Conservation (phyloP, 805 yeast species). For the Candida nanaspora region DNA sequence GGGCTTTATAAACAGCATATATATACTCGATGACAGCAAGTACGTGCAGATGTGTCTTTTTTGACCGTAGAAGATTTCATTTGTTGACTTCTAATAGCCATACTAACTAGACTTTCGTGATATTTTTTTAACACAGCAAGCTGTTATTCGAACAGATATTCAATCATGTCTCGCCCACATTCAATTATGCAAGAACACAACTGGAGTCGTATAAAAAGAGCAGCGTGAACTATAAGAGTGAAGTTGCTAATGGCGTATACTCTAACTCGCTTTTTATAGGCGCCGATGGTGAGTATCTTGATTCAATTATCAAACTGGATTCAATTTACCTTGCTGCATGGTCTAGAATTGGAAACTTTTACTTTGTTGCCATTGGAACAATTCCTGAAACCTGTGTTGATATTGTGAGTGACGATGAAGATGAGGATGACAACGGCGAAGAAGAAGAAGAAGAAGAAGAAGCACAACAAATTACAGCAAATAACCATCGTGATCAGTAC, state of each 20-base stretch:
- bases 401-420: conserved; percentile 25
- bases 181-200: conserved; percentile 17
- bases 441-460: conserved; percentile 11
- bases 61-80: too few relatives aligned
- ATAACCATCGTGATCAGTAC: conserved; percentile 1
- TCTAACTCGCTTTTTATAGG: conserved; percentile 7
- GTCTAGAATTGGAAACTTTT: conserved; percentile 13
- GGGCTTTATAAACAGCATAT: conserved; percentile 26
- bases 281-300: conserved; percentile 18
- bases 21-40: conserved; percentile 22
- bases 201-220: conserved; percentile 12
- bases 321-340: conserved; percentile 24
- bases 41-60: conserved; percentile 12
- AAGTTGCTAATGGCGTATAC: background rate
- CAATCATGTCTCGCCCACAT: conserved; percentile 20
- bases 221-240: background rate
- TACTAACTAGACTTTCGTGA: background rate
- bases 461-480: background rate
- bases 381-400: conserved; percentile 12
- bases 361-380: conserved; percentile 13
- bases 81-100: too few relatives aligned
- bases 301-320: conserved; percentile 22
- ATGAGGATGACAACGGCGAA: conserved; percentile 16
- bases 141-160: conserved; percentile 18
- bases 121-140: conserved; percentile 6